These are phyloP conservation scores for Tolypocladium pustulatum DNA, from an alignment of 2,329 filamentous ascomycete species.

Conservation along the genomic window DNA sequence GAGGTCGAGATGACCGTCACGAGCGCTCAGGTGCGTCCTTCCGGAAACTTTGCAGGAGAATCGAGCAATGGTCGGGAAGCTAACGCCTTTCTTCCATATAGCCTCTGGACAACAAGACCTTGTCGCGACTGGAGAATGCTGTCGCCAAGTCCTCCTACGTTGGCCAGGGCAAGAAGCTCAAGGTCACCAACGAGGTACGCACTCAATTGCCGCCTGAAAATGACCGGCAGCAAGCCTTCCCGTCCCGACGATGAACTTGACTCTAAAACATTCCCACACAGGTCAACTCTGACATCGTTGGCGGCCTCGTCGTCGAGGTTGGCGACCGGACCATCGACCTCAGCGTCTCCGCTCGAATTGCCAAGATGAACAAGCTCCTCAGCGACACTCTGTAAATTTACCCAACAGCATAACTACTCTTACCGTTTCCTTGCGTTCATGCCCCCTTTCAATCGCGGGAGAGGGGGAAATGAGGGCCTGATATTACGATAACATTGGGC, in stretches of 20 bases:
- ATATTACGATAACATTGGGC: neutral
- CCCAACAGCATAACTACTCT: conserved; percentile 12
- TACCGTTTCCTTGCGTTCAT: conserved; percentile 16
- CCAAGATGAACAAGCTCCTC: conserved; percentile 99
- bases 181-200: conserved; percentile 80
- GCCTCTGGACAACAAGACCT: conserved; percentile 79
- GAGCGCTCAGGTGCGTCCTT: conserved; percentile 67
- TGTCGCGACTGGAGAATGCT: conserved; percentile 76
- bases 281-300: conserved; percentile 92
- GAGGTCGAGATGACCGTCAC: conserved; percentile 92
- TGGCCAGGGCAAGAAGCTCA: conserved; percentile 91
- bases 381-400: conserved; percentile 82
- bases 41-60: neutral
- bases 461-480: neutral
- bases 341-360: conserved; percentile 86
- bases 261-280: conserved; percentile 19
- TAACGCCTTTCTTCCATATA: conserved; percentile 22
- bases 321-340: conserved; percentile 98
- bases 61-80: neutral
- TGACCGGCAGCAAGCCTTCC: neutral
- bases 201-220: neutral
- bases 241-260: neutral
- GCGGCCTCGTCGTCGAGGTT: conserved; percentile 90
- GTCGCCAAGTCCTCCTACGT: conserved; percentile 84
- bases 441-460: conserved; percentile 4